Percentiles rank a stretch among this genome's conserved stretches.
Evolutionary conservation across 169 alveolate species (phyloP).

Genomic region (Plasmodium knowlesi): DNA sequence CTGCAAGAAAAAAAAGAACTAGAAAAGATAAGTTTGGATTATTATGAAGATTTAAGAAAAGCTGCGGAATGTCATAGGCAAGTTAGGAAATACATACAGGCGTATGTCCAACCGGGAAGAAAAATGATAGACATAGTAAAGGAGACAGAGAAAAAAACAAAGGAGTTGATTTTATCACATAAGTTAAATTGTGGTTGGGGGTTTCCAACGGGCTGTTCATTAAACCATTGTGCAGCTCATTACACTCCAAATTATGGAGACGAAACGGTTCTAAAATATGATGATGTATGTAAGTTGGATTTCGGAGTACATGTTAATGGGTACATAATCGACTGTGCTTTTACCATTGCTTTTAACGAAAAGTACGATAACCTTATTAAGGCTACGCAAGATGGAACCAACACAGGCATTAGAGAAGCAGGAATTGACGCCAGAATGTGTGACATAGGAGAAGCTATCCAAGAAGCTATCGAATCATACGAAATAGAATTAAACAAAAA

Average conservation of each 20-base stretch:
- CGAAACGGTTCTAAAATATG: constrained; percentile 85
- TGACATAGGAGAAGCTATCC: constrained; percentile 98
- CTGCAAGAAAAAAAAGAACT: constrained; percentile 92
- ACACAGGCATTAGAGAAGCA: constrained; percentile 97
- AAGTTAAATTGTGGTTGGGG: constrained; percentile 99
- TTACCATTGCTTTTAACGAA: constrained; percentile 96
- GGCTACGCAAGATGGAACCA: constrained; percentile 99
- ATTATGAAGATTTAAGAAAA: constrained; percentile 94
- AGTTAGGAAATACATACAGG: constrained; percentile 97
- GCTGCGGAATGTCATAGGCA: constrained; percentile 99
- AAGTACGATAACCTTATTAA: constrained; percentile 87
- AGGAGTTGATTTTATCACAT: constrained; percentile 94
- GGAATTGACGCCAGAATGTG: constrained; percentile 98
- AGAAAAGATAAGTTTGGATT: constrained; percentile 90
- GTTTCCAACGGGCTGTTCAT: constrained; percentile 99
- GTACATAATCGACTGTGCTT: constrained; percentile 99
- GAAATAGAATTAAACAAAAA: constrained; percentile 96
- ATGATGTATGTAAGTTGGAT: constrained; percentile 97
- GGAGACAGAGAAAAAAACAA: constrained; percentile 95
- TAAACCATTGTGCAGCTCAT: constrained; percentile 99
- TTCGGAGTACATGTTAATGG: constrained; percentile 99
- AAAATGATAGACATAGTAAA: constrained; percentile 96
- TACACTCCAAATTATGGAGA: constrained; percentile 98
- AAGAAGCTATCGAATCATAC: constrained; percentile 98
- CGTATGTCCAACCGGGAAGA: constrained; percentile 92